Evolutionary conservation across 306 rosid genomes (phyloP).

Genomic region (Sesbania bispinosa): DNA sequence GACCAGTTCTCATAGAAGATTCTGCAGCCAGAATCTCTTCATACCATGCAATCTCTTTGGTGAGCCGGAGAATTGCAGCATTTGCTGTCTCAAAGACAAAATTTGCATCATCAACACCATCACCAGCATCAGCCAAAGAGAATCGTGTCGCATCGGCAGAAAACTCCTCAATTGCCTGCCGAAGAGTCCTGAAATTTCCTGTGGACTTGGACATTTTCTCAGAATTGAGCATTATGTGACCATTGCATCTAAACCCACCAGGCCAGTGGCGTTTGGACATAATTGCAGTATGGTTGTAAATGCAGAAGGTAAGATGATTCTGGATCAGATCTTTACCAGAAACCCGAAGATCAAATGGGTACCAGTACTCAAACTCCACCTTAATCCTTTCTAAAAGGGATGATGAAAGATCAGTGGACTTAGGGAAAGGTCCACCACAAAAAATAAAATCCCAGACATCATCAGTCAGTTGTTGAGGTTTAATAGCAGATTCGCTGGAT

Average conservation of each 20-base stretch:
- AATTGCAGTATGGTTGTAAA: conserved; percentile 85
- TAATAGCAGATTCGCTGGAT: conserved; percentile 41
- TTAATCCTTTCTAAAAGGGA: conserved; percentile 66
- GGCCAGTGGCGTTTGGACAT: conserved; percentile 79
- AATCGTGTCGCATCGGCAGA: conserved; percentile 92
- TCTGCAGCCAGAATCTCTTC: conserved; percentile 72
- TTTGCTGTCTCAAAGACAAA: conserved; percentile 88
- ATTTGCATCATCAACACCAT: conserved; percentile 93
- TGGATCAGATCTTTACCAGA: conserved; percentile 97
- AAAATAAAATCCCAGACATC: conserved; percentile 84
- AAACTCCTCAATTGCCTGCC: conserved; percentile 84
- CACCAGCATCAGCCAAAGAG: conserved; percentile 96
- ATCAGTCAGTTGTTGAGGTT: conserved; percentile 77
- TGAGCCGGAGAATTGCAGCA: conserved; percentile 80
- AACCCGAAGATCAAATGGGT: conserved; percentile 89
- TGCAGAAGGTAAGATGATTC: conserved; percentile 82
- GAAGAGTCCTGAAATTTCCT: conserved; percentile 83
- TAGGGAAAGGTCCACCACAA: conserved; percentile 67
- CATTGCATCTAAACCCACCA: conserved; percentile 86
- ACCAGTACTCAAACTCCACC: conserved; percentile 95
- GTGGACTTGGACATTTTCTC: conserved; percentile 97
- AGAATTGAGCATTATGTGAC: conserved; percentile 85
- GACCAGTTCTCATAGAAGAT: conserved; percentile 68
- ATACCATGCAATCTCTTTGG: conserved; percentile 85
- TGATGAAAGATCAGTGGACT: conserved; percentile 56